Evolutionary conservation across 2,329 filamentous ascomycete species (phyloP), one percentile per base, ranked within the genome.

Genomic region (Albophoma yamanashiensis): DNA sequence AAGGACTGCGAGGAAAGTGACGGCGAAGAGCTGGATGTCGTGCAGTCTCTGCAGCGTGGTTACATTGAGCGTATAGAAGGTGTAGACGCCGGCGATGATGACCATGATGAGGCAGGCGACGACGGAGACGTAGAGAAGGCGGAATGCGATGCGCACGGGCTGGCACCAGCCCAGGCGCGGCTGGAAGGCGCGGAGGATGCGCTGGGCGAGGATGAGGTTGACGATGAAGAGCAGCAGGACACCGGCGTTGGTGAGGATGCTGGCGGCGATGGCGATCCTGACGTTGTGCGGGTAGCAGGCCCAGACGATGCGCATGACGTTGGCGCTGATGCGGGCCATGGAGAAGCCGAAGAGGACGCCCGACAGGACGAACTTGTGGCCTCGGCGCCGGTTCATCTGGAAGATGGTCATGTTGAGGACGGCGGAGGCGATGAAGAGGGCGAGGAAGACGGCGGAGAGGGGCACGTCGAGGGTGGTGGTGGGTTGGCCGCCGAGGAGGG

Each of bases 181-280:
- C 67, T 92, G 89, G 55, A 84, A 82, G 5, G 88, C 88, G 59
- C 91, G 82, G 22, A 94, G 73, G 34, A 96, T 79, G 55, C 91
- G 85, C 73, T 91, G 89, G 0, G 87, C 75, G 69, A 92, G 89
- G 67, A 94, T 75, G 50, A 95, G 74, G 74, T 96, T 94, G 73
- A 91, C 76, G 67, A 93, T 75, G 72, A 89, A 93, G 34, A 95
- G 76, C 9, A 95, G 73, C 40, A 95, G 70, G 20, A 92, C 85
- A 50, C 90, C 91, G 0, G 88, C 86, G 53, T 86, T 83, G 60
- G 90, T 83, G 66, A 94, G 86, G 68, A 94, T 82, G 64, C 79
- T 79, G 4, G 89, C 83, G 9, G 87, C 84, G 62, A 85, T 80
- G 67, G 76, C 78, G 60, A 84, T 65, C 59, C 70, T 66, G 58